Conservation (phyloP, 208 protist species). For the Angomonas desouzai region DNA sequence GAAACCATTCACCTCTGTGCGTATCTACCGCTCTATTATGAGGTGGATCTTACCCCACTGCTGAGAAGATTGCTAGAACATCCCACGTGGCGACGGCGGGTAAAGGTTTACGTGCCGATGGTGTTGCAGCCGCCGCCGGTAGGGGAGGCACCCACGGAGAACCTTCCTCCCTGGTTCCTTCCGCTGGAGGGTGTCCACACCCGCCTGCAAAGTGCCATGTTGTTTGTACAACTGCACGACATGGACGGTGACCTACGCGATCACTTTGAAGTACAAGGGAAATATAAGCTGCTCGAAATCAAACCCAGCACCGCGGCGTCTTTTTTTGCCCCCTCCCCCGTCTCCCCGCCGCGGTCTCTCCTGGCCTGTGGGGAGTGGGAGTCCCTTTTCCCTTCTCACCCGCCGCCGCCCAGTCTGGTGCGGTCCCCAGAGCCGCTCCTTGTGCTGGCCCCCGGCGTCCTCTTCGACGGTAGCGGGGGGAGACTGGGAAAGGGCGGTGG, state of each 20-base stretch:
- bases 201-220: constrained; percentile 5
- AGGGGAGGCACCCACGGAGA: not conserved
- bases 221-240: constrained; percentile 8
- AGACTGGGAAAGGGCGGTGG: constrained; percentile 82
- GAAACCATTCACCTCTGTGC: constrained; percentile 42
- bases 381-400: constrained; percentile 9
- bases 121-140: not conserved
- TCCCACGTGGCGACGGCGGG: constrained; percentile 14
- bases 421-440: constrained; percentile 17
- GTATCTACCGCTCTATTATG: constrained; percentile 75
- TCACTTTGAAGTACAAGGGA: not conserved
- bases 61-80: constrained; percentile 45
- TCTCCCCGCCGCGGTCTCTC: not conserved
- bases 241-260: not conserved
- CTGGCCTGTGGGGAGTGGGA: constrained; percentile 1
- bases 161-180: not conserved
- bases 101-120: constrained; percentile 9
- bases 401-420: not conserved
- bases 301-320: not conserved
- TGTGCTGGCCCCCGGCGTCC: constrained; percentile 67
- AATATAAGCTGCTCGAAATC: not conserved
- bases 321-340: not conserved
- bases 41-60: constrained; percentile 58
- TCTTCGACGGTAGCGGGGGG: constrained; percentile 42
- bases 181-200: not conserved